Base-by-base conservation (phyloP, 495 filamentous ascomycete species). In the Entonaema liquescens region DNA sequence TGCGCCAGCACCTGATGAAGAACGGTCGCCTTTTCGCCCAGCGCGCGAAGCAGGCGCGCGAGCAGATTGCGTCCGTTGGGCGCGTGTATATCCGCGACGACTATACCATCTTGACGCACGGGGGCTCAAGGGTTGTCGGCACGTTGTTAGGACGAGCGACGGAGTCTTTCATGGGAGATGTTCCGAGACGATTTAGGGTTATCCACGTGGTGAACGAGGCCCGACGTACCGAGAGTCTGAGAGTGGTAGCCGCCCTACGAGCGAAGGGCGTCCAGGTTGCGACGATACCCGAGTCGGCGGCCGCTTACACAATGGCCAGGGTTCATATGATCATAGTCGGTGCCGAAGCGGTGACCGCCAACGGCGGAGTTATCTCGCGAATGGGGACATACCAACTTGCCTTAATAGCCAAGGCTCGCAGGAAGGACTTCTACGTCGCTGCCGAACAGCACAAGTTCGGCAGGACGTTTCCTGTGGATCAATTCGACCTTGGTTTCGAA, bases 401-500 rank as follows among this genome's bases (percentile, higher is more conserved):
- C 0, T 80, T 92, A 53, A 83, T 97, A 53, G 92, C 93, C 44
- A 93, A 92, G 69, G 86, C 88, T 3, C 88, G 89, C 63, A 86
- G 88, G 5, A 93, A 93, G 75, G 91, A 91, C 0, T 92, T 98
- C 77, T 97, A 94, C 75, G 94, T 97, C 25, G 93, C 93, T 6
- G 92, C 92, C 4, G 95, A 99, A 79, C 97, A 92, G 71, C 95
- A 99, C 82, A 99, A 96, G 59, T 71, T 97, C 73, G 93, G 95
- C 36, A 83, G 92, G 63, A 81, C 94, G 25, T 94, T 92, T 73
- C 93, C 93, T 7, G 76, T 93, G 15, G 87, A 89, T 54, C 92
- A 94, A 74, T 91, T 90, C 75, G 90, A 94, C 74, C 82, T 95
- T 54, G 89, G 88, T 17, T 76, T 75, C 56, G 44, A 71, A 7